phyloP scores from a whole-genome alignment of 2,329 filamentous ascomycete genomes.

The Fusarium sp. region DNA sequence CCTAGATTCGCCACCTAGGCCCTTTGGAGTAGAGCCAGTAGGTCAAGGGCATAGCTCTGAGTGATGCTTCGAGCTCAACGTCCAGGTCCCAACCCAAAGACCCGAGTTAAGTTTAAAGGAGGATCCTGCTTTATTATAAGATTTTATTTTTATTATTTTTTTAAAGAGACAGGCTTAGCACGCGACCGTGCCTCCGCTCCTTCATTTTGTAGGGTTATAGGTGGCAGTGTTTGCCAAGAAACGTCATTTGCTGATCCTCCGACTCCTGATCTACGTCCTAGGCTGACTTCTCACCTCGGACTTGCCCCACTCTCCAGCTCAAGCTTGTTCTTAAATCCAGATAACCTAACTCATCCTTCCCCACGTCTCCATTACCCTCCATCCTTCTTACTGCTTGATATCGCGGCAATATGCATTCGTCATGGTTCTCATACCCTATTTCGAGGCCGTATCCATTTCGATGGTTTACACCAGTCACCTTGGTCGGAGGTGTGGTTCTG shows the following conservation, averaged over 20 bases:
- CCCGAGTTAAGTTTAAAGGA: too few species aligned
- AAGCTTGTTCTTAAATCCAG: neutral
- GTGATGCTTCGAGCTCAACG: neutral
- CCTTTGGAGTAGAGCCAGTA: neutral
- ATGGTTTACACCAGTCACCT: conserved; percentile 22
- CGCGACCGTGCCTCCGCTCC: neutral
- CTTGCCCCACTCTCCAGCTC: neutral
- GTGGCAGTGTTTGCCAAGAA: neutral
- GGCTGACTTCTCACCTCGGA: neutral
- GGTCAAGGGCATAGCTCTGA: neutral
- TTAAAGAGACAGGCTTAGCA: neutral
- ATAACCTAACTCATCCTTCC: neutral
- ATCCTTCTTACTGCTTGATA: neutral
- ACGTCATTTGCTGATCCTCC: neutral
- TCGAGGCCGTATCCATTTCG: conserved; percentile 24
- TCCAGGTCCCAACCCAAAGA: neutral
- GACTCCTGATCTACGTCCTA: neutral
- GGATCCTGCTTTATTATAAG: neutral
- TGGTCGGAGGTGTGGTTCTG: neutral
- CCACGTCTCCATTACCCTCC: neutral
- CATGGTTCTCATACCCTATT: conserved; percentile 25
- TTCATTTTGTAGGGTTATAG: neutral
- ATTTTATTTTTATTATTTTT: neutral
- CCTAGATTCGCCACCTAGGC: neutral
- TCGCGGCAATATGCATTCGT: conserved; percentile 19